Evolutionary conservation across 768 basidiomycete species (phyloP), one percentile per base, ranked within the genome.

Genomic region (Calocybe cyanea): DNA sequence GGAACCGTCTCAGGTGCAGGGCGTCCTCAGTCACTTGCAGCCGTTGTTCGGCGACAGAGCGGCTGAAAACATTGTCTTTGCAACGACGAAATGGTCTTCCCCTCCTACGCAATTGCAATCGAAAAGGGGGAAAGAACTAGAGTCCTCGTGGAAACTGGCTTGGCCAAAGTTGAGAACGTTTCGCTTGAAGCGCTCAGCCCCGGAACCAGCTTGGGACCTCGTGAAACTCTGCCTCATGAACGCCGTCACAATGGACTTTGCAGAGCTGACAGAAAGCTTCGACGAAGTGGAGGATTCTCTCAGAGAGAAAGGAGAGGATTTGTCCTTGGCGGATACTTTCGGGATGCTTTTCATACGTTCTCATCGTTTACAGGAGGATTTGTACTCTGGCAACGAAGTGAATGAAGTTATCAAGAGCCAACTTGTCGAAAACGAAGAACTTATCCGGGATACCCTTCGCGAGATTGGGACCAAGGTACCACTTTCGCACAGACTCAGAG

Each of bases 71-170:
- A 43, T 53, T 21, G 20, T 53, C 7, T 42, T 53, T 1, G 48
- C 49, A 13, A 50, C 52, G n/a, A 50, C 52, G 14, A 53, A 53
- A 20, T 53, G 52, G 52, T 35, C 41, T 11, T 23, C 38, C 8
- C 45, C 45, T 44, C 42, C 45, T 1, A 44, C 34, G 18, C 38
- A 43, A n/a, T 36, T 28, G 15, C 45, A 47, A 15, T 17, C 45
- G 17, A 37, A 46, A 15, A 46, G 42, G 20, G 45, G 46, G 38
- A 23, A 20, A 1, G 44, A 44, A 0, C 50, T 45, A 3, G 28
- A 21, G 3, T 45, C 47, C 17, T 51, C 41, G 50, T 45, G 50
- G 15, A 41, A 40, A 23, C 18, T 51, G 15, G 43, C 47, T 8
- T 45, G 49, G 19, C 42, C 36, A 15, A 48, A 48, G 10, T 50